A percentile compares a stretch with the other conserved stretches of the same genome.
Conservation (phyloP, 1,284 basidiomycete genomes). For the Pseudozyma tsukubaensis region DNA sequence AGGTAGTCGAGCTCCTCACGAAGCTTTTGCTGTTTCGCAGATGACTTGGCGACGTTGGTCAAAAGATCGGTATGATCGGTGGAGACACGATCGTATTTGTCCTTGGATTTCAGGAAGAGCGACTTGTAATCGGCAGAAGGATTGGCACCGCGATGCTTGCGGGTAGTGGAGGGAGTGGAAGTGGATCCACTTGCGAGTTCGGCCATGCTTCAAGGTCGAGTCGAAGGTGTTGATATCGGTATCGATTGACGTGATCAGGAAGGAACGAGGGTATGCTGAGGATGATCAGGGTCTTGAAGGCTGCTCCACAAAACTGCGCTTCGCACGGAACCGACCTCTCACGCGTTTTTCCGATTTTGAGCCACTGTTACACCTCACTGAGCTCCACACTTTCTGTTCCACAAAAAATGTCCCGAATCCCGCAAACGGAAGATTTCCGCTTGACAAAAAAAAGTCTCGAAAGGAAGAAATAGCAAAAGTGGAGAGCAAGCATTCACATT, state of each 20-base stretch:
- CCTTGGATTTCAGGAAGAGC: conserved; percentile 54
- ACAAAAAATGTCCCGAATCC: conserved; percentile 3
- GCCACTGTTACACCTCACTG: conserved; percentile 12
- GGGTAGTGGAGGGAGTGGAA: conserved; percentile 5
- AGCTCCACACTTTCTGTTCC: neutral
- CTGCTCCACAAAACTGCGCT: conserved; percentile 4
- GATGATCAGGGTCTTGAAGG: conserved; percentile 12
- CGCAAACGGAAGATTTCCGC: neutral
- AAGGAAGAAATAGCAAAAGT: conserved; percentile 10
- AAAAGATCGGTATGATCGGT: conserved; percentile 45
- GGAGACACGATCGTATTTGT: conserved; percentile 53
- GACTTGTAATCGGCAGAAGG: conserved; percentile 49
- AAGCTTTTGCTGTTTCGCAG: conserved; percentile 46
- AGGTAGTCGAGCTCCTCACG: conserved; percentile 52
- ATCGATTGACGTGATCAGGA: conserved; percentile 2
- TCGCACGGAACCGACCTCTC: conserved; percentile 28
- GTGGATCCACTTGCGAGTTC: conserved; percentile 20
- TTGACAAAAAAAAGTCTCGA: neutral
- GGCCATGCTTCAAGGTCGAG: conserved; percentile 15
- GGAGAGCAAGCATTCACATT: conserved; percentile 21
- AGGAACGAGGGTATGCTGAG: neutral
- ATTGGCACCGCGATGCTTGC: conserved; percentile 44
- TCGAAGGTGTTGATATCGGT: neutral
- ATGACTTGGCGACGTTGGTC: conserved; percentile 28
- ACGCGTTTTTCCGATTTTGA: neutral